Percentiles rank a stretch among this genome's conserved stretches.
These are phyloP conservation scores for Ustilago nuda DNA, from an alignment of 1,284 basidiomycete species.

Conservation along the genomic window DNA sequence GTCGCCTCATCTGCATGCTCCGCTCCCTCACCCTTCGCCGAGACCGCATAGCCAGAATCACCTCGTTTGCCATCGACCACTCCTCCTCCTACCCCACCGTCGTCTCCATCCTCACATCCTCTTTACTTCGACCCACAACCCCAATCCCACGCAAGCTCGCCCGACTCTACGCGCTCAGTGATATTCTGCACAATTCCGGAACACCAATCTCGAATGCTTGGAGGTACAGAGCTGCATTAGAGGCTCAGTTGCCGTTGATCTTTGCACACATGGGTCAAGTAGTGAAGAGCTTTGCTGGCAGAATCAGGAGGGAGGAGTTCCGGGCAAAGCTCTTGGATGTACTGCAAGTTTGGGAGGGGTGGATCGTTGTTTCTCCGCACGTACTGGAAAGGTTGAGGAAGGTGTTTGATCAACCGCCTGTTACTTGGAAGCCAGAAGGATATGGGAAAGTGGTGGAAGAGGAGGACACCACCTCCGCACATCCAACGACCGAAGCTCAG, in stretches of 20 bases:
- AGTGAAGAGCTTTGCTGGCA: slow-evolving; percentile 40
- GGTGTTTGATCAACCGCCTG: slow-evolving; percentile 41
- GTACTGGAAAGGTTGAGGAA: slow-evolving; percentile 74
- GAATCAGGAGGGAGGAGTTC: slow-evolving; percentile 59
- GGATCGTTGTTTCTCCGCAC: slow-evolving; percentile 79
- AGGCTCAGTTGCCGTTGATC: slow-evolving; percentile 42
- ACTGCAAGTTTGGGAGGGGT: slow-evolving; percentile 93
- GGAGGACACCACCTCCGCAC: neutral
- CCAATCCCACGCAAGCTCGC: slow-evolving; percentile 95
- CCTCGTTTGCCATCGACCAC: slow-evolving; percentile 94
- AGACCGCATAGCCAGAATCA: slow-evolving; percentile 90
- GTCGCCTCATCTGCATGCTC: slow-evolving; percentile 88
- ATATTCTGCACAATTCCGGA: slow-evolving; percentile 96
- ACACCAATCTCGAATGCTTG: slow-evolving; percentile 80
- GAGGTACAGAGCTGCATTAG: slow-evolving; percentile 51
- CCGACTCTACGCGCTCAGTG: slow-evolving; percentile 91
- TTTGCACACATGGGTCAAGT: slow-evolving; percentile 61
- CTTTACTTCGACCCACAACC: slow-evolving; percentile 78
- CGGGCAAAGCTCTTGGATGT: slow-evolving; percentile 86
- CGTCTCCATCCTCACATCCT: slow-evolving; percentile 43
- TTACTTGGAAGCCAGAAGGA: neutral
- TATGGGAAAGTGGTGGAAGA: slow-evolving; percentile 15
- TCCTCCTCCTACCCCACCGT: slow-evolving; percentile 78
- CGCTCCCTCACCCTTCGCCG: slow-evolving; percentile 84
- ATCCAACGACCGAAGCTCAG: neutral